phyloP scores from a whole-genome alignment of 1,139 yeast genomes.

The Taiozyma onychis region DNA sequence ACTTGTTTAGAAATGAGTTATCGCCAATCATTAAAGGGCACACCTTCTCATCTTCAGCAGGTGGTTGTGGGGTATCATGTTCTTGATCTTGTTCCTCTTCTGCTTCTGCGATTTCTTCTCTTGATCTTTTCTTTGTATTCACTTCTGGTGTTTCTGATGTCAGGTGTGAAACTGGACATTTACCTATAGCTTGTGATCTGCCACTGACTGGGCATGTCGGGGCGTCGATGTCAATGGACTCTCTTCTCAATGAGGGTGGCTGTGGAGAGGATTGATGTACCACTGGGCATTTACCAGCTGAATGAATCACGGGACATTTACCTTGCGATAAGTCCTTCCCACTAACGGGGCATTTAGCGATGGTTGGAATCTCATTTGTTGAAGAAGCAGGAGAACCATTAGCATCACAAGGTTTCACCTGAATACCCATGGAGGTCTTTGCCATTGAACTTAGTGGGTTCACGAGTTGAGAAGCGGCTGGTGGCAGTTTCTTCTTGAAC shows the following conservation, averaged over 20 bases:
- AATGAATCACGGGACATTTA: slow-evolving; percentile 11
- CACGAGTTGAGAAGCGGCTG: not conserved
- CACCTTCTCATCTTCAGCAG: slow-evolving; percentile 26
- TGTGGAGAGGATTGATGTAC: not conserved
- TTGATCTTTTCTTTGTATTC: slow-evolving; percentile 1
- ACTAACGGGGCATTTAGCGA: slow-evolving; percentile 9
- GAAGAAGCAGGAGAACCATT: not conserved
- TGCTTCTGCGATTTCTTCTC: not conserved
- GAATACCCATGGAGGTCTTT: not conserved
- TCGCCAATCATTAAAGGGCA: slow-evolving; percentile 38
- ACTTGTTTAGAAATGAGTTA: slow-evolving; percentile 18
- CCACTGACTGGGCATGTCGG: slow-evolving; percentile 21
- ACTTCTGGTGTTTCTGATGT: not conserved
- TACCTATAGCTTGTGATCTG: slow-evolving; percentile 8
- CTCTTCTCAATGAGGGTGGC: not conserved
- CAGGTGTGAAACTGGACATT: slow-evolving; percentile 23
- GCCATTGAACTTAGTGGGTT: not conserved
- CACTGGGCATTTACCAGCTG: slow-evolving; percentile 9
- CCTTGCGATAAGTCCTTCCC: slow-evolving; percentile 13
- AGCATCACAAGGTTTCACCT: not conserved
- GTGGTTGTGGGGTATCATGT: not conserved
- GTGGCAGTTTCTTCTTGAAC: slow-evolving; percentile 2
- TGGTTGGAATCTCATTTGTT: not conserved
- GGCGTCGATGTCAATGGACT: not conserved
- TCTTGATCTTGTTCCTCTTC: slow-evolving; percentile 2